A percentile compares a stretch with the other conserved stretches of the same genome.
These are phyloP conservation scores for Cokeromyces recurvatus DNA, from an alignment of 371 early-diverging fungal genomes.

Conservation along the genomic window DNA sequence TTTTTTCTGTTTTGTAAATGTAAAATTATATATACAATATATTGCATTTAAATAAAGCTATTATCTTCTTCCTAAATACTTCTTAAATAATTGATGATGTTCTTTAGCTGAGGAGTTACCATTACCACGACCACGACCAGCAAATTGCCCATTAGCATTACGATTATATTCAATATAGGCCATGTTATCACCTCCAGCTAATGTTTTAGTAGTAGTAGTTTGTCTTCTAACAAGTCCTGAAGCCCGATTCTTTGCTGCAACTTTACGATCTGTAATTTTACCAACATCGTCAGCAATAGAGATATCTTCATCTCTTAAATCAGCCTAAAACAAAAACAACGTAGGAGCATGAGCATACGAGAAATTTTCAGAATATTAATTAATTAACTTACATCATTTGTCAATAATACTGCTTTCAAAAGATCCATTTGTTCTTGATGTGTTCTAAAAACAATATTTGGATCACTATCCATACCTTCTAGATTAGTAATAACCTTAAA, in stretches of 20 bases:
- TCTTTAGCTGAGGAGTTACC: conserved; percentile 37
- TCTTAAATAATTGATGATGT: conserved; percentile 71
- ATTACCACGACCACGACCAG: conserved; percentile 35
- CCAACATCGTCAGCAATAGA: conserved; percentile 39
- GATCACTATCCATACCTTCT: conserved; percentile 74
- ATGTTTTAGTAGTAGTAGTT: conserved; percentile 68
- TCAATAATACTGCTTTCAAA: conserved; percentile 82
- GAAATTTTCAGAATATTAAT: conserved; percentile 13
- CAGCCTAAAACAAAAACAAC: conserved; percentile 32
- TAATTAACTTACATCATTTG: conserved; percentile 65
- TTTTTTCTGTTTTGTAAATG: no score
- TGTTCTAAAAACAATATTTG: conserved; percentile 71
- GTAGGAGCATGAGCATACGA: conserved; percentile 16
- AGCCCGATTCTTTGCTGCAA: conserved; percentile 31
- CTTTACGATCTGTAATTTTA: conserved; percentile 39
- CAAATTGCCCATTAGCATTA: conserved; percentile 36
- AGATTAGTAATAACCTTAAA: conserved; percentile 94
- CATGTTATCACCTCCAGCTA: conserved; percentile 93
- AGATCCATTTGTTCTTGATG: conserved; percentile 84
- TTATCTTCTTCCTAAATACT: conserved; percentile 50
- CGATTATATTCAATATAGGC: conserved; percentile 83
- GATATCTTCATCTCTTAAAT: conserved; percentile 58
- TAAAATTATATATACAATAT: no score
- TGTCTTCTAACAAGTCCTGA: conserved; percentile 34
- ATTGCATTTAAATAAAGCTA: no score